Percentiles rank a stretch among this genome's conserved stretches.
Evolutionary conservation across 306 rosid genomes (phyloP).

Genomic region (Malus fusca): DNA sequence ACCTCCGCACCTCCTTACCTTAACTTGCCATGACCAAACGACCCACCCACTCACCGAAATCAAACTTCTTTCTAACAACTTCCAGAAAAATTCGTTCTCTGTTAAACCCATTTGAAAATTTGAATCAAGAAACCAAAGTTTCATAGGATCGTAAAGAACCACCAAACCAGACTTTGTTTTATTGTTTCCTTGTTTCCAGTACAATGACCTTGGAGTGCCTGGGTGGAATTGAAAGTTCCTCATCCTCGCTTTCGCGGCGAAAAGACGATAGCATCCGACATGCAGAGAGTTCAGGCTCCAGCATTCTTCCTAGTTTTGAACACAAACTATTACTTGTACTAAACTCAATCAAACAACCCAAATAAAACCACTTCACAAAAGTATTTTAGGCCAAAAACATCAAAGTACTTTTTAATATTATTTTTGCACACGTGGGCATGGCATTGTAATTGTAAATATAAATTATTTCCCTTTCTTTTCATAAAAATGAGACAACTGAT

Average conservation of each 20-base stretch:
- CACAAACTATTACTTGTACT: neutral
- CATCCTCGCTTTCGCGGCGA: constrained; percentile 58
- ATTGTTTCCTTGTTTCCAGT: constrained; percentile 73
- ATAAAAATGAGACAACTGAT: accelerated
- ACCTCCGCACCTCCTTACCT: too few relatives aligned
- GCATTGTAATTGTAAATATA: too few relatives aligned
- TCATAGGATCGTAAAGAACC: constrained; percentile 22
- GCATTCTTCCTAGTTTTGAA: constrained; percentile 23
- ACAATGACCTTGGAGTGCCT: constrained; percentile 74
- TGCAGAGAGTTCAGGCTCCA: constrained; percentile 46
- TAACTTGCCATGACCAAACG: too few relatives aligned
- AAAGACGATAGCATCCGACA: constrained; percentile 45
- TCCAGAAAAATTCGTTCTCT: too few relatives aligned
- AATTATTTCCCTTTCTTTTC: too few relatives aligned
- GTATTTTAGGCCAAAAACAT: too few relatives aligned
- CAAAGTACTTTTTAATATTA: too few relatives aligned
- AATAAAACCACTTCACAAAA: neutral
- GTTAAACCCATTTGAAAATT: too few relatives aligned
- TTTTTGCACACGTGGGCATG: too few relatives aligned
- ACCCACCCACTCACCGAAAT: too few relatives aligned
- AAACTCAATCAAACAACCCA: neutral
- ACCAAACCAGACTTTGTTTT: constrained; percentile 65
- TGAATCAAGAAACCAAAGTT: too few relatives aligned
- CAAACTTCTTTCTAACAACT: too few relatives aligned
- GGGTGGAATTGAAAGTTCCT: constrained; percentile 60